Percentiles rank a stretch among this genome's conserved stretches.
Conservation (phyloP, 192 early-diverging fungal genomes). For the Geranomyces variabilis region DNA sequence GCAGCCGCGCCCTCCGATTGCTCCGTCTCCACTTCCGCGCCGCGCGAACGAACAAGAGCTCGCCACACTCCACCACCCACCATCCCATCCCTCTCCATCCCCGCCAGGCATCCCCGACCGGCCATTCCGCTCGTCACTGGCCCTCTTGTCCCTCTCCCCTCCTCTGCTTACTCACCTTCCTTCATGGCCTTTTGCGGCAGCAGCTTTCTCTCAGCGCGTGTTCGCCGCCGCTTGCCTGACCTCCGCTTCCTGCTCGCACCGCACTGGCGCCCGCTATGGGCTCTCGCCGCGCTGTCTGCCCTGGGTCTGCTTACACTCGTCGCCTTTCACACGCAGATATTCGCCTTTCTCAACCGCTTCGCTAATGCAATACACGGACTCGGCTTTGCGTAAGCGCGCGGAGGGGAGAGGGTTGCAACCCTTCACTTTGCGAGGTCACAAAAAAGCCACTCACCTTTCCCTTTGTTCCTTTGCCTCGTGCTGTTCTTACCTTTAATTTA, state of each 20-base stretch:
- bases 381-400: constrained; percentile 17
- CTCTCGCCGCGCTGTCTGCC: constrained; percentile 7
- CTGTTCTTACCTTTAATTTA: background rate
- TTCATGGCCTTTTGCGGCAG: no score
- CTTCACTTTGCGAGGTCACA: background rate
- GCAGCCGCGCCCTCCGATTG: no score
- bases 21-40: no score
- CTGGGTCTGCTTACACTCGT: background rate
- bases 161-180: no score
- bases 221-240: background rate
- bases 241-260: constrained; percentile 27
- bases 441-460: background rate
- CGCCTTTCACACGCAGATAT: constrained; percentile 24
- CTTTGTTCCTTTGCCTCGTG: background rate
- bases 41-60: no score
- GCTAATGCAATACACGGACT: constrained; percentile 10
- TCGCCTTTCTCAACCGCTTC: constrained; percentile 30
- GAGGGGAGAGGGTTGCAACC: background rate
- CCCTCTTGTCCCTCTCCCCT: no score
- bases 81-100: no score
- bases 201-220: no score
- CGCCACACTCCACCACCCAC: no score
- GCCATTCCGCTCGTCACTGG: no score
- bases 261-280: constrained; percentile 29
- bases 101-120: no score